Percentiles rank a stretch among this genome's conserved stretches.
Evolutionary conservation across 805 yeast species (phyloP).

Genomic region (Starmerella bombi): DNA sequence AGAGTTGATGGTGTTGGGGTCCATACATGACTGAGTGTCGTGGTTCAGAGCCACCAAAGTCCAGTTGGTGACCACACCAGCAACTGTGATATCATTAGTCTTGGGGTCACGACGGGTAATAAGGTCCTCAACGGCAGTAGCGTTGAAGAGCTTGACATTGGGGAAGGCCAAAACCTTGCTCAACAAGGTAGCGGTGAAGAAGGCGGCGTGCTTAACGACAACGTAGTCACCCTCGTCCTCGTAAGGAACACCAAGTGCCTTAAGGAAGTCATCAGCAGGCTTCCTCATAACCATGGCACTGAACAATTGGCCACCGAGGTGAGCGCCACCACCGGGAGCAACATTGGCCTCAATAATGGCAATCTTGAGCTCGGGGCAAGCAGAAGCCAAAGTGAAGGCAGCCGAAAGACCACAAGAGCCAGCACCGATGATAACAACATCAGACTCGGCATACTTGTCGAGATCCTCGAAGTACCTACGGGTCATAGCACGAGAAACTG

Average conservation of each 20-base stretch:
- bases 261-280: conserved; percentile 59
- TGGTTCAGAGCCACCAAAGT: conserved; percentile 64
- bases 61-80: conserved; percentile 79
- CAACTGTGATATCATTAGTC: conserved; percentile 48
- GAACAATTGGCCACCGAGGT: conserved; percentile 65
- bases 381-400: conserved; percentile 58
- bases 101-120: conserved; percentile 51
- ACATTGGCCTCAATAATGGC: conserved; percentile 63
- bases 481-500: conserved; percentile 73
- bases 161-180: conserved; percentile 59
- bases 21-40: conserved; percentile 69
- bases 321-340: conserved; percentile 72
- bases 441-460: conserved; percentile 63
- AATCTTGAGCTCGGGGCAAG: conserved; percentile 62
- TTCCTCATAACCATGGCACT: conserved; percentile 70
- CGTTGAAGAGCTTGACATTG: conserved; percentile 63
- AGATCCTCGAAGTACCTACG: conserved; percentile 57
- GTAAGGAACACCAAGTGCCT: conserved; percentile 49
- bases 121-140: conserved; percentile 69
- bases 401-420: conserved; percentile 68
- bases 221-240: conserved; percentile 74
- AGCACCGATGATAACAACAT: conserved; percentile 63
- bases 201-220: conserved; percentile 69
- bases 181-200: conserved; percentile 56
- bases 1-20: conserved; percentile 62